Evolutionary conservation across 352 stramenopile species (phyloP), one percentile per base, ranked within the genome.

Genomic region (Pythium utonaiense): DNA sequence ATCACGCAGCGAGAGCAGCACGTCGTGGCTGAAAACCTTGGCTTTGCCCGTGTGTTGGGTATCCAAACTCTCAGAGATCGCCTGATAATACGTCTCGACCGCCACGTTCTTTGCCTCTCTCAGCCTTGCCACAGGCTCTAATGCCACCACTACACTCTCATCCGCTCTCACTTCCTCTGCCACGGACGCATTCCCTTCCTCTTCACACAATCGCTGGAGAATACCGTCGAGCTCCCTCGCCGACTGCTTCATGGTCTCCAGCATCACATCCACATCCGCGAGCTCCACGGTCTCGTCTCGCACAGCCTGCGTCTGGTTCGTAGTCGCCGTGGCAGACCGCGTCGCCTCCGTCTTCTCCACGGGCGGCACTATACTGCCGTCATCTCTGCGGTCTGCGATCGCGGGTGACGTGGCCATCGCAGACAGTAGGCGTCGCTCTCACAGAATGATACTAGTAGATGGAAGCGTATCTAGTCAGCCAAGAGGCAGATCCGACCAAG

Each of bases 211-310:
- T 8, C 53, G 47, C 55, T 87, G 69, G 3, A 89, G 66, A 36
- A 89, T 83, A n/a, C 59, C 66, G 45, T 89, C 77, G 27, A 87
- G 62, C 3, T 67, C 55, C 34, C 44, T 19, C 4, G 72, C 65
- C 8, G 62, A 66, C 47, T 65, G 45, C 55, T 64, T 62, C 72
- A 80, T 80, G n/a, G 31, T 51, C 31, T 49, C 28, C 12, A 79
- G 24, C 45, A 58, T 53, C 25, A 25, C 49, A 12, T 57, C 41
- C 40, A 56, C 38, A 44, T 57, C 44, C 10, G 34, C 9, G 22
- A 22, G 25, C 14, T 34, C 24, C 13, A 27, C 6, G 6, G 16
- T 16, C 14, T 8, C 49, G 28, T 25, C 38, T 9, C 6, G 14
- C 2, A 19, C 6, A 7, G 5, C 9, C 28, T 33, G 28, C 9